Conservation (phyloP, 2,329 filamentous ascomycete genomes). For the Fusarium sacchari region DNA sequence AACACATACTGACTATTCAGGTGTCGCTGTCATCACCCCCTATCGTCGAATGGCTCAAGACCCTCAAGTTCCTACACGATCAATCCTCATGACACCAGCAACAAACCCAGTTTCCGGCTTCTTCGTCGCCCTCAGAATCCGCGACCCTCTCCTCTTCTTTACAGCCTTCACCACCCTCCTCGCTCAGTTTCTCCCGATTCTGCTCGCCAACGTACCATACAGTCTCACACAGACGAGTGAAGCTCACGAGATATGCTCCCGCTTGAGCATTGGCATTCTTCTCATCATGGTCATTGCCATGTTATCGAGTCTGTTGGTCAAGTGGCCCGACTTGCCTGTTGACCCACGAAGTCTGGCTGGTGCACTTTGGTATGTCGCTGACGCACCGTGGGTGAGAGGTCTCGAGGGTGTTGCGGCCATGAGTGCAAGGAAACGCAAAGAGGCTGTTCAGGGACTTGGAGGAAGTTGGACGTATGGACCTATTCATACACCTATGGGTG, state of each 20-base stretch:
- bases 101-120: conserved; percentile 59
- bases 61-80: conserved; percentile 47
- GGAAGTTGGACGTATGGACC: conserved; percentile 34
- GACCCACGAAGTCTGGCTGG: conserved; percentile 58
- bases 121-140: conserved; percentile 31
- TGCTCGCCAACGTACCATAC: conserved; percentile 60
- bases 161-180: conserved; percentile 56
- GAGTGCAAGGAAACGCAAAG: conserved; percentile 18
- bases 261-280: conserved; percentile 52
- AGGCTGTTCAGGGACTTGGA: conserved; percentile 21
- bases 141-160: conserved; percentile 53
- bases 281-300: conserved; percentile 55
- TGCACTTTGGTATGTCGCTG: conserved; percentile 53
- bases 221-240: conserved; percentile 51
- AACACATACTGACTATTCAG: neutral
- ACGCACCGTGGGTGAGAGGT: conserved; percentile 28
- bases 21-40: conserved; percentile 56
- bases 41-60: conserved; percentile 52
- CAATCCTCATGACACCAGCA: conserved; percentile 54
- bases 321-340: conserved; percentile 56
- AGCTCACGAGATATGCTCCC: conserved; percentile 54
- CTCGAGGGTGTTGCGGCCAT: conserved; percentile 32
- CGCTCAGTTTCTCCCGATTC: conserved; percentile 59
- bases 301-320: conserved; percentile 51
- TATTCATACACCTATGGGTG: conserved; percentile 23